A percentile compares a stretch with the other conserved stretches of the same genome.
phyloP scores from a whole-genome alignment of 768 basidiomycete genomes.

The Mycena metata region DNA sequence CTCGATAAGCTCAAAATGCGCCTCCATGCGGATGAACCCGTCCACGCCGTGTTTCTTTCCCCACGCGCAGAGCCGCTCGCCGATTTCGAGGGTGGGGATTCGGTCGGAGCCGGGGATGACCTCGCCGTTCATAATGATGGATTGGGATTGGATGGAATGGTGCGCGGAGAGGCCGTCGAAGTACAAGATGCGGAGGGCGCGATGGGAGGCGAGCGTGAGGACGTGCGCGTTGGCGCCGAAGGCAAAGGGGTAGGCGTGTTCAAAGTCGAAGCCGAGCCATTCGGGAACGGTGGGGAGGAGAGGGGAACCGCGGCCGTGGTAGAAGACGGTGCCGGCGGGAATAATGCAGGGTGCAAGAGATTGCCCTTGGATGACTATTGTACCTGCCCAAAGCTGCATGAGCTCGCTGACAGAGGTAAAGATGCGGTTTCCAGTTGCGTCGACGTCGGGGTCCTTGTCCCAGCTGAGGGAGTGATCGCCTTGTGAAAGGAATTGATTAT shows the following conservation, averaged over 20 bases:
- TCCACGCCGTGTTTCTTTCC: conserved; percentile 14
- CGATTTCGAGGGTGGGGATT: neutral
- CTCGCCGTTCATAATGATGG: conserved; percentile 22
- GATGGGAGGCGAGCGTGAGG: conserved; percentile 14
- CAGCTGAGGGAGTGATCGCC: neutral
- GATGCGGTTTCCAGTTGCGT: conserved; percentile 29
- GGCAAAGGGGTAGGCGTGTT: conserved; percentile 25
- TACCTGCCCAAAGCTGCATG: conserved; percentile 27
- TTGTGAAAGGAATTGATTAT: neutral
- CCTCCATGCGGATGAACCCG: conserved; percentile 29
- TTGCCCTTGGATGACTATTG: conserved; percentile 22
- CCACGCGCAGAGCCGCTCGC: conserved; percentile 18
- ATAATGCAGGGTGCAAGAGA: conserved; percentile 21
- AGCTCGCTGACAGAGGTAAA: conserved; percentile 29
- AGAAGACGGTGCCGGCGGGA: conserved; percentile 27
- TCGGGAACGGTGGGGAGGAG: conserved; percentile 12
- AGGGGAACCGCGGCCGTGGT: conserved; percentile 21
- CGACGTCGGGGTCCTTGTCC: conserved; percentile 26
- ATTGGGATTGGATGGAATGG: neutral
- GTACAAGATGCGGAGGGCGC: conserved; percentile 11
- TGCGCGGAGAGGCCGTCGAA: conserved; percentile 29
- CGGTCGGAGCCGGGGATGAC: neutral
- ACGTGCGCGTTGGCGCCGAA: conserved; percentile 14
- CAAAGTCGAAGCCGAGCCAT: conserved; percentile 30
- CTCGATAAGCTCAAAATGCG: conserved; percentile 27